Base-by-base conservation (phyloP, 257 asterid species). In the Euphrasia confusa region DNA sequence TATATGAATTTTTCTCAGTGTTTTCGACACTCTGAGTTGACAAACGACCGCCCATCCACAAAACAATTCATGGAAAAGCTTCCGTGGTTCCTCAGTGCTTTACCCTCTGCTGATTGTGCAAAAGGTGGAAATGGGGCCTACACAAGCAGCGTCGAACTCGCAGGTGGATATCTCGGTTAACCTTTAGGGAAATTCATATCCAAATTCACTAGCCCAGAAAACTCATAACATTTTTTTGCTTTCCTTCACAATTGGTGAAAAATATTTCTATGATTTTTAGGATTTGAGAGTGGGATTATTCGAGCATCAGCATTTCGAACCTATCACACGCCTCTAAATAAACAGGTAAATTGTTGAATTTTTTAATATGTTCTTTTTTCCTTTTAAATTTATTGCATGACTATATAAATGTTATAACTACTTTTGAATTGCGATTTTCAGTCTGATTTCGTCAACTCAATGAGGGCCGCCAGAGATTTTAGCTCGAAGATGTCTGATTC, bases 71-170 rank as follows among this genome's bases (percentile, higher is more conserved):
- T 60, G 76, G 96, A 87, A 55, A 92, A 86, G 77, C 93, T 92
- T 63, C 99, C 99, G 0, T 92, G 99, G 99, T 92, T 92, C 76
- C 90, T 92, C 64, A 78, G 69, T 72, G 97, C 97, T 50, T 82
- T 89, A 68, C 99, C 99, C 60, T 92, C 99, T 60, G 85, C 85
- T 71, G 96, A 92, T 71, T 92, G 99, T 74, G 96, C 99, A 7
- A 92, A 92, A 80, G 99, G 94, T 49, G 99, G 99, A 72, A 87
- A 83, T 53, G 99, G 99, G 70, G 97, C 99, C 50, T 92, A 89
- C 72, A 77, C 91, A 14, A 81, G 74, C 81, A 89, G 72, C 66
- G 96, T 92, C 70, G 95, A 92, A 61, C 89, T 92, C 75, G 60
- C 71, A 79, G 97, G 99, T 92, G 59, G 58, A 71, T 53, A 61